These are phyloP conservation scores for Komagataella pastoris DNA, from an alignment of 805 yeast species.

Conservation along the genomic window DNA sequence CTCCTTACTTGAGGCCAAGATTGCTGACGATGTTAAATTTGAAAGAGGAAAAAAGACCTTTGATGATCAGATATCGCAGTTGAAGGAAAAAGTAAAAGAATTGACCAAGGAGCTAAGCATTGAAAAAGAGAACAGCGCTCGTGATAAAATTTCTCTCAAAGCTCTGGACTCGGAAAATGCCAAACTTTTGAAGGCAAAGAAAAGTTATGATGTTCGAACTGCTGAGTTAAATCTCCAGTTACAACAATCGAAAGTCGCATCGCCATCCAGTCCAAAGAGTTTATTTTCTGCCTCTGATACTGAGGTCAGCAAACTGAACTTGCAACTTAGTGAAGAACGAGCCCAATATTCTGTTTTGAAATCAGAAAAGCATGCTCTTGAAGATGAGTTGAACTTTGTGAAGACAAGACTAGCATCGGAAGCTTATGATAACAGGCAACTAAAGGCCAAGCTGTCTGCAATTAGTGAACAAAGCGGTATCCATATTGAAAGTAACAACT, in stretches of 20 bases:
- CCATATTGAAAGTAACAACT: background rate
- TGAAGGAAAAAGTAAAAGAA: conserved; percentile 17
- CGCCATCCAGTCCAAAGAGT: conserved; percentile 1
- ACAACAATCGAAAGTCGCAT: conserved; percentile 7
- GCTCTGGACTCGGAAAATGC: conserved; percentile 20
- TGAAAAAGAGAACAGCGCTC: conserved; percentile 12
- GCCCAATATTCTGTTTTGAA: conserved; percentile 1
- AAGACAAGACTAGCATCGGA: conserved; percentile 58
- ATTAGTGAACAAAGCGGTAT: conserved; percentile 8
- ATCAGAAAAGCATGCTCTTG: conserved; percentile 7
- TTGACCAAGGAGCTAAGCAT: conserved; percentile 15
- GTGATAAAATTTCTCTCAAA: conserved; percentile 13
- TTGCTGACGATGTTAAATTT: conserved; percentile 27
- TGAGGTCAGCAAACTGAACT: conserved; percentile 33
- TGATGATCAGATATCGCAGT: conserved; percentile 23
- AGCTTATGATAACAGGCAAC: conserved; percentile 40
- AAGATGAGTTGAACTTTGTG: conserved; percentile 15
- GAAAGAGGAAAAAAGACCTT: conserved; percentile 30
- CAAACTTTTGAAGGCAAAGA: conserved; percentile 15
- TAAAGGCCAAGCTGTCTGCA: conserved; percentile 27
- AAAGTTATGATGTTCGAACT: conserved; percentile 15
- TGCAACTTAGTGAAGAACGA: conserved; percentile 34
- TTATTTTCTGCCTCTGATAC: conserved; percentile 11
- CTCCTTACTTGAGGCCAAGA: conserved; percentile 25
- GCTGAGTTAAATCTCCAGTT: conserved; percentile 18